These are phyloP conservation scores for Fusarium guadeloupense DNA, from an alignment of 2,329 filamentous ascomycete genomes.

Conservation along the genomic window DNA sequence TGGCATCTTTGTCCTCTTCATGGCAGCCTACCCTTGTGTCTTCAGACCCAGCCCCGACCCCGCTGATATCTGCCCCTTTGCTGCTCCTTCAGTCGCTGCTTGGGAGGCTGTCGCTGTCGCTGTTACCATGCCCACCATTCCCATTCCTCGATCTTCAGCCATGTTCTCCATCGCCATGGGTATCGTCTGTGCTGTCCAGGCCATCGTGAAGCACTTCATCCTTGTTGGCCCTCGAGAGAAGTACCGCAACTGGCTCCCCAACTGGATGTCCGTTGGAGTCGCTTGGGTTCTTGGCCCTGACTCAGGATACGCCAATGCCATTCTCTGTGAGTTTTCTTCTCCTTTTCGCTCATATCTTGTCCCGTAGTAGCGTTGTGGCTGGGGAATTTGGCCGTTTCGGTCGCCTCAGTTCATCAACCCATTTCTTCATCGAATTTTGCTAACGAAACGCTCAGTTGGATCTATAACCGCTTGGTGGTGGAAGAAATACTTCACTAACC, in stretches of 20 bases:
- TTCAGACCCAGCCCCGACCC: constrained; percentile 56
- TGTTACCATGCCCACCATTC: constrained; percentile 64
- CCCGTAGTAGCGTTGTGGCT: no score
- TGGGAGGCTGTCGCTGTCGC: constrained; percentile 73
- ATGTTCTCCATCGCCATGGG: constrained; percentile 67
- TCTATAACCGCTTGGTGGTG: constrained; percentile 62
- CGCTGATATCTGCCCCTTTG: constrained; percentile 61
- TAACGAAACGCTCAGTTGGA: constrained; percentile 49
- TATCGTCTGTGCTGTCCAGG: constrained; percentile 59
- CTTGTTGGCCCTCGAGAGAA: constrained; percentile 62
- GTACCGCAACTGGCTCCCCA: constrained; percentile 66
- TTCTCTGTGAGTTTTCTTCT: constrained; percentile 48
- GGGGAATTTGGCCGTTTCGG: no score
- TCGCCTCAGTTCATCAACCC: not conserved
- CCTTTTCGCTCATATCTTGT: not conserved
- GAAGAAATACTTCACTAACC: constrained; percentile 59
- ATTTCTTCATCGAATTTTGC: not conserved
- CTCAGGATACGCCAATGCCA: constrained; percentile 62
- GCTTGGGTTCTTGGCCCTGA: constrained; percentile 68
- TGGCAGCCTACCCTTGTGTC: constrained; percentile 74
- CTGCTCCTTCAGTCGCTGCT: constrained; percentile 69
- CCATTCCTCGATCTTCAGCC: constrained; percentile 62
- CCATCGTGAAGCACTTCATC: constrained; percentile 63
- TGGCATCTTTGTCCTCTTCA: constrained; percentile 73
- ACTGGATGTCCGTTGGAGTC: constrained; percentile 70